These are phyloP conservation scores for Torulaspora maleeae DNA, from an alignment of 805 yeast species.

Conservation along the genomic window DNA sequence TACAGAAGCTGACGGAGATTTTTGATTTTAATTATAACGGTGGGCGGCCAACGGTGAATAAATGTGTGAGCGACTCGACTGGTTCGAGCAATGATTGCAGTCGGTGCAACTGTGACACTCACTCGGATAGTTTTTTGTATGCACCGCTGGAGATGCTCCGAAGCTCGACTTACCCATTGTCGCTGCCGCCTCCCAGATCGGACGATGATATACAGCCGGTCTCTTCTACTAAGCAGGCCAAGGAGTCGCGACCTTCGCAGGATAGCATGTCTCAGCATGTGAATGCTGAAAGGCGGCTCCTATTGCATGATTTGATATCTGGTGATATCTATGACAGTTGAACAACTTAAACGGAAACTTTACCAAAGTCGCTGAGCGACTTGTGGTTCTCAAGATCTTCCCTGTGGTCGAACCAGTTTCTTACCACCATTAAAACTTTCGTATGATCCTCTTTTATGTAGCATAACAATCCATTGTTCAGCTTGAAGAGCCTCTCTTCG, in stretches of 20 bases:
- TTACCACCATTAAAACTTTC: slow-evolving; percentile 21
- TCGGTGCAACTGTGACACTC: background rate
- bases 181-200: slow-evolving; percentile 14
- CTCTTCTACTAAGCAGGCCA: slow-evolving; percentile 1
- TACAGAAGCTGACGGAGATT: slow-evolving; percentile 12
- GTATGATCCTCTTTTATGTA: slow-evolving; percentile 23
- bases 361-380: background rate
- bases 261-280: background rate
- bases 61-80: background rate
- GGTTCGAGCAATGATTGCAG: background rate
- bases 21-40: slow-evolving; percentile 10
- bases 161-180: slow-evolving; percentile 6
- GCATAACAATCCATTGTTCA: slow-evolving; percentile 34
- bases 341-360: background rate
- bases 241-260: background rate
- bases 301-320: slow-evolving; percentile 20
- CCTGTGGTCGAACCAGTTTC: slow-evolving; percentile 31
- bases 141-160: slow-evolving; percentile 7
- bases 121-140: slow-evolving; percentile 3
- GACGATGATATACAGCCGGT: slow-evolving; percentile 14
- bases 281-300: slow-evolving; percentile 10
- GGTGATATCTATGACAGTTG: slow-evolving; percentile 19
- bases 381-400: slow-evolving; percentile 1
- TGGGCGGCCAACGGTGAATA: background rate
- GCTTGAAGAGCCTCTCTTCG: slow-evolving; percentile 30